Conservation (phyloP, 2,329 filamentous ascomycete genomes). For the Aureobasidium musti region DNA sequence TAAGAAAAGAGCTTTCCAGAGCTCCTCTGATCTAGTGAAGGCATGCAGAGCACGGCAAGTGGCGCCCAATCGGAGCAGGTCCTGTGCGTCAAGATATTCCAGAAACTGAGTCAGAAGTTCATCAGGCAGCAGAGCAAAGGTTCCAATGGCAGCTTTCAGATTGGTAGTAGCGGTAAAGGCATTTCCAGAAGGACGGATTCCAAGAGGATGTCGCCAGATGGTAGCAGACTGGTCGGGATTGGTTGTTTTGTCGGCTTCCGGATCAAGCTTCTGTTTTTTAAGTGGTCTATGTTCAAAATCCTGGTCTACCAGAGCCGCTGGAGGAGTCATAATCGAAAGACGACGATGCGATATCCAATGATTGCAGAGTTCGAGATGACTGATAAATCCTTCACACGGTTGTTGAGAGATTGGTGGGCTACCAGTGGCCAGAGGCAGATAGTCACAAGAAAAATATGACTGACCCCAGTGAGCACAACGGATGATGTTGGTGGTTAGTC, state of each 20-base stretch:
- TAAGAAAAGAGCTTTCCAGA: conserved; percentile 85
- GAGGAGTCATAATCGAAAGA: conserved; percentile 33
- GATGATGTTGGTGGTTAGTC: conserved; percentile 3
- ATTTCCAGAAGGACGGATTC: conserved; percentile 86
- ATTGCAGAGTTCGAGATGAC: too few species aligned
- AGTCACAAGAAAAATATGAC: neutral
- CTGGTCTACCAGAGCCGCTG: conserved; percentile 31
- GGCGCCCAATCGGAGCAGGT: conserved; percentile 66
- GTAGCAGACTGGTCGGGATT: conserved; percentile 43
- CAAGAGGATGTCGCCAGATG: conserved; percentile 76
- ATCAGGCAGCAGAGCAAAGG: conserved; percentile 71
- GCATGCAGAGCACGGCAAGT: conserved; percentile 87
- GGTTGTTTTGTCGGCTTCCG: conserved; percentile 28
- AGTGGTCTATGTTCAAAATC: conserved; percentile 30
- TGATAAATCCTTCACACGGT: neutral
- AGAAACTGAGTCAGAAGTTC: conserved; percentile 75
- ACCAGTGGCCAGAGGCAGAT: neutral
- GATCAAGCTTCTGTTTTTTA: conserved; percentile 34
- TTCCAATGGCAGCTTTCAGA: conserved; percentile 66
- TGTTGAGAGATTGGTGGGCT: neutral
- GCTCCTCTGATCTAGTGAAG: conserved; percentile 77
- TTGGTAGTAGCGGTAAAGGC: conserved; percentile 66
- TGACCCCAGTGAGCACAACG: neutral
- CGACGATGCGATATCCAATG: neutral
- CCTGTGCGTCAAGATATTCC: conserved; percentile 68